Base-by-base conservation (phyloP, 495 filamentous ascomycete species). In the Cairneyella variabilis region DNA sequence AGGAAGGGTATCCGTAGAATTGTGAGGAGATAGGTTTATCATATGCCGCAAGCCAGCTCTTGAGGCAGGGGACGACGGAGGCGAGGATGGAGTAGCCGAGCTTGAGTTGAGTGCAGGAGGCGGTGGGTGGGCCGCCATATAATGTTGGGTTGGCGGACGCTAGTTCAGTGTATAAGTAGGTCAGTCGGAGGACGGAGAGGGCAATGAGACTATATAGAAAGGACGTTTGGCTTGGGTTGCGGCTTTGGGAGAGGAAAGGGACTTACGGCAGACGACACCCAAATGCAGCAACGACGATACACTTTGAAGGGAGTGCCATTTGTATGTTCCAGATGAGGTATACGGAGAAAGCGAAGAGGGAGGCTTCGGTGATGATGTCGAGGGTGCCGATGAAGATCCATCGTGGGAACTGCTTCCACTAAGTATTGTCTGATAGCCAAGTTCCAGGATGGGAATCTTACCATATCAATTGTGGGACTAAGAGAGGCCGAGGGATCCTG, bases 21-120 rank as follows among this genome's bases (percentile, higher is more conserved):
- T 21, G 2, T 12, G 9, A 8, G 16, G 4, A 21, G 23, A 27
- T 23, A 7, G 40, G 51, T 7, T 23, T n/a, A 6, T 71, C 74
- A 37, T 72, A 71, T 8, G 72, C 71, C 17, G 63, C 65, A 68
- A 78, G 74, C 55, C 76, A 78, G 0, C 71, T 73, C 6, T 72
- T 69, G 10, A 78, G 66, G 50, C 69, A 76, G 57, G 76, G 73
- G 23, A 73, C 66, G 25, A 67, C 73, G 64, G 67, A 71, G 8
- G 73, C 65, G 23, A 72, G 64, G 9, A 78, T 65, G 41, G 66
- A 64, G 53, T 72, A 73, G 58, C 71, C 60, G 1, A 76, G 50
- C 51, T 71, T 66, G 34, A 71, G 63, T 51, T 74, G 71, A 12
- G 69, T 66, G 63, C 66, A 69, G 56, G 72, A 63, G 36, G 63